phyloP scores from a whole-genome alignment of 2,329 filamentous ascomycete species.

The Trichoderma breve region DNA sequence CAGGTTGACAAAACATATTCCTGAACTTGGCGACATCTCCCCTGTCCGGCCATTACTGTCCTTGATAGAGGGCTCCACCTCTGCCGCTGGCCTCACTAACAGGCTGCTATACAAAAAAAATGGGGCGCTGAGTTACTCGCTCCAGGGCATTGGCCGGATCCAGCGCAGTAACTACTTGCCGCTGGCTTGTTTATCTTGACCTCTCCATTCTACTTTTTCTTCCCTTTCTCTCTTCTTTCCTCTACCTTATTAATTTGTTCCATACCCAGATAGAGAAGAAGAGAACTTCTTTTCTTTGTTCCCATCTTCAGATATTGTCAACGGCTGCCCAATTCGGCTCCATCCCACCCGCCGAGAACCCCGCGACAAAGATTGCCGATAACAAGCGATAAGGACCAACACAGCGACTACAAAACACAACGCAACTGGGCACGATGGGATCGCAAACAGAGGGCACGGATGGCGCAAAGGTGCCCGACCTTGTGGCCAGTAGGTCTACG shows the following conservation, averaged over 20 bases:
- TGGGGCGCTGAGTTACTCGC: not conserved
- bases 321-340: not conserved
- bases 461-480: conserved; percentile 19
- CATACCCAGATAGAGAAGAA: too few species aligned
- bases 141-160: not conserved
- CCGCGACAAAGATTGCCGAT: conserved; percentile 14
- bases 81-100: conserved; percentile 8
- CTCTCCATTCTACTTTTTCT: not conserved
- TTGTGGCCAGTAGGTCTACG: conserved; percentile 28
- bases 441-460: not conserved
- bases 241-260: not conserved
- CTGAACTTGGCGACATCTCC: not conserved
- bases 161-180: not conserved
- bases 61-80: not conserved
- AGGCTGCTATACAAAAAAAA: not conserved
- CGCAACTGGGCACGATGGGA: conserved; percentile 1
- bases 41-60: not conserved
- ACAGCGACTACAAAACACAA: not conserved
- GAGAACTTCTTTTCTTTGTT: not conserved
- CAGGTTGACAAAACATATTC: not conserved
- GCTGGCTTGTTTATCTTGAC: not conserved
- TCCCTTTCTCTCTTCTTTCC: not conserved
- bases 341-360: not conserved
- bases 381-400: conserved; percentile 4
- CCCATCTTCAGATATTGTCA: not conserved